Evolutionary conservation across 768 basidiomycete species (phyloP).

Genomic region (Termitomyces heimii): DNA sequence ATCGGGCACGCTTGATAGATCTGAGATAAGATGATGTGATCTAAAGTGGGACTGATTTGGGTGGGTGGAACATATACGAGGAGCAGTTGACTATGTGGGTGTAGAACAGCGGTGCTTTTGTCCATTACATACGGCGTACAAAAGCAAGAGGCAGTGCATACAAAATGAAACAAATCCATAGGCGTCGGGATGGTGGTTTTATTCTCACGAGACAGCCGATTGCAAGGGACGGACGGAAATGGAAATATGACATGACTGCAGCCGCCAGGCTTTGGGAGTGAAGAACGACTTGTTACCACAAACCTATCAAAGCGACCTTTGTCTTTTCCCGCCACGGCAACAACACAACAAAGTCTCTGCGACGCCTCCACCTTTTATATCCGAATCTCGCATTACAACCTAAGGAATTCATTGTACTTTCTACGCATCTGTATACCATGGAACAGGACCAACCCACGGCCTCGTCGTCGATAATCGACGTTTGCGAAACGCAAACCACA

Average conservation of each 20-base stretch:
- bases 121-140: not conserved
- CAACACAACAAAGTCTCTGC: not conserved
- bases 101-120: not conserved
- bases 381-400: not conserved
- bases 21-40: constrained; percentile 27
- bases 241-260: constrained; percentile 25
- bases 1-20: constrained; percentile 18
- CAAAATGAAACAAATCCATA: constrained; percentile 4
- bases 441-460: constrained; percentile 4
- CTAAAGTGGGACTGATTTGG: constrained; percentile 4
- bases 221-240: constrained; percentile 24
- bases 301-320: constrained; percentile 4
- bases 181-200: constrained; percentile 5
- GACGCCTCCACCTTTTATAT: not conserved
- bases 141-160: not conserved
- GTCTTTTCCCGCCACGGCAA: constrained; percentile 4
- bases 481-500: constrained; percentile 15
- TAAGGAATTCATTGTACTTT: constrained; percentile 4
- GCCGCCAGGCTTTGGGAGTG: constrained; percentile 24
- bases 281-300: constrained; percentile 15
- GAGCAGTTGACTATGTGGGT: not conserved
- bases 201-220: constrained; percentile 17
- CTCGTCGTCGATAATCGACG: constrained; percentile 16
- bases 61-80: not conserved
- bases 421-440: constrained; percentile 3